These are phyloP conservation scores for Circinella umbellata DNA, from an alignment of 371 early-diverging fungal species.

Conservation along the genomic window DNA sequence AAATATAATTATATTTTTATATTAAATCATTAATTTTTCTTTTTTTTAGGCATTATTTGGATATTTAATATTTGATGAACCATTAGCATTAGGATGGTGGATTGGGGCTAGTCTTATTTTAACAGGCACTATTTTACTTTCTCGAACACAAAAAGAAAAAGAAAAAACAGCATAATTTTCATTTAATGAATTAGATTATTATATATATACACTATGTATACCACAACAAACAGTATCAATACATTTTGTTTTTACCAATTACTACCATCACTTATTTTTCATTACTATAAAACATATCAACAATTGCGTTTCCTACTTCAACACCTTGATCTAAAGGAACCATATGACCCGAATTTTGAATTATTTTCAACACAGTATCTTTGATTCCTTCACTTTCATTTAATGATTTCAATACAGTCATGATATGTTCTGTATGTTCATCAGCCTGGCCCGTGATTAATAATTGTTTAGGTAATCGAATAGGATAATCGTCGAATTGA, in stretches of 20 bases:
- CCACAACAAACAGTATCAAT: constrained; percentile 4
- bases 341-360: constrained; percentile 38
- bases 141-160: constrained; percentile 38
- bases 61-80: constrained; percentile 69
- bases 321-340: constrained; percentile 33
- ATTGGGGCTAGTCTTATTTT: constrained; percentile 76
- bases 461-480: constrained; percentile 20
- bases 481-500: neutral
- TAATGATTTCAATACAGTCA: constrained; percentile 20
- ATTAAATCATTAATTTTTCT: neutral
- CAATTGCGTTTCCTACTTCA: constrained; percentile 21
- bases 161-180: constrained; percentile 17
- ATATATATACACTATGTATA: neutral
- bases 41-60: constrained; percentile 65
- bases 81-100: constrained; percentile 77
- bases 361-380: constrained; percentile 4
- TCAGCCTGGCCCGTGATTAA: constrained; percentile 38
- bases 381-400: constrained; percentile 19
- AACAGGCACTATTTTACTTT: constrained; percentile 60
- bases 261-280: neutral
- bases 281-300: constrained; percentile 15
- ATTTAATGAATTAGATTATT: neutral
- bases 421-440: constrained; percentile 19
- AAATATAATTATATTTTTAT: neutral
- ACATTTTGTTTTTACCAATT: neutral